These are phyloP conservation scores for Amauroascus niger DNA, from an alignment of 2,329 filamentous ascomycete genomes.

Conservation along the genomic window DNA sequence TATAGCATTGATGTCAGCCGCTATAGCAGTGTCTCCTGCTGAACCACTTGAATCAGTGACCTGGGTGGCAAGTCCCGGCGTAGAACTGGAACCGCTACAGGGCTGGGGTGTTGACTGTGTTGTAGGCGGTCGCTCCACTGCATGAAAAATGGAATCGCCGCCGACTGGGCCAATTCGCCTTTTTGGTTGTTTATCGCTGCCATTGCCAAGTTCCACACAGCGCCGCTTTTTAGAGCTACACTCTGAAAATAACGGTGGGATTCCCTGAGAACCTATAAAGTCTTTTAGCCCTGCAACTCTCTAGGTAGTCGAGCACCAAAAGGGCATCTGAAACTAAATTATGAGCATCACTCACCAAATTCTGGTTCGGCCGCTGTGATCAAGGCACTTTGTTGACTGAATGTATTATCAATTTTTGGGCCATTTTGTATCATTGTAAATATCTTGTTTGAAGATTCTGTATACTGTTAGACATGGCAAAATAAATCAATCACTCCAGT, in stretches of 20 bases:
- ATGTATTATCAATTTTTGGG: too few relatives aligned
- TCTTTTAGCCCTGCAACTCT: too few relatives aligned
- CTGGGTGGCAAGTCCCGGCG: neutral
- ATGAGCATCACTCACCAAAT: too few relatives aligned
- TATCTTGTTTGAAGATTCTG: too few relatives aligned
- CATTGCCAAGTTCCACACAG: slow-evolving; percentile 1
- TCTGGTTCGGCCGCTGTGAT: too few relatives aligned
- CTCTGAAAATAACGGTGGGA: neutral
- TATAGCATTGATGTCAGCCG: neutral
- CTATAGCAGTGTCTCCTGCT: neutral
- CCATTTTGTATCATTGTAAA: too few relatives aligned
- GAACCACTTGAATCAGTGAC: neutral
- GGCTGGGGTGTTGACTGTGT: neutral
- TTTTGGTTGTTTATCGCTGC: neutral
- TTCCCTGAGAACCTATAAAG: neutral
- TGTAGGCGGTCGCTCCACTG: slow-evolving; percentile 1
- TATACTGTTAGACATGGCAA: too few relatives aligned
- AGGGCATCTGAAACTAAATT: too few relatives aligned
- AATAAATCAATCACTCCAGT: too few relatives aligned
- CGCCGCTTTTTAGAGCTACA: neutral
- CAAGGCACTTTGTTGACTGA: too few relatives aligned
- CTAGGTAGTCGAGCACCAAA: too few relatives aligned
- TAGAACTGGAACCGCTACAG: neutral
- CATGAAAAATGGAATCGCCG: neutral
- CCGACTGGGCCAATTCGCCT: neutral